A percentile compares a stretch with the other conserved stretches of the same genome.
phyloP scores from a whole-genome alignment of 2,329 filamentous ascomycete species.

The Zymoseptoria tritici region DNA sequence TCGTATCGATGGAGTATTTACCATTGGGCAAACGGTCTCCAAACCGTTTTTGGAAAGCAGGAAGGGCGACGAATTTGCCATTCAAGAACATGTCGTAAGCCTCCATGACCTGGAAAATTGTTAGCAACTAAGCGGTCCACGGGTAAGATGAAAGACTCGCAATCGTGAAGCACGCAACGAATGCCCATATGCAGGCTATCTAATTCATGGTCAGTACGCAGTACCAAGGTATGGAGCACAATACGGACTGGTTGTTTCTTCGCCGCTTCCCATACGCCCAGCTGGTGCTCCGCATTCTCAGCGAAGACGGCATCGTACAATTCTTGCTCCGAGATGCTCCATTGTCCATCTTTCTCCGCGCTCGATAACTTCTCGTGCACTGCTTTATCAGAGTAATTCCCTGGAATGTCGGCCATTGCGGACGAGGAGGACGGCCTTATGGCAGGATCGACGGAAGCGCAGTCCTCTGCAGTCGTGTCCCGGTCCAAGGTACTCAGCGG shows the following conservation, averaged over 20 bases:
- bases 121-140: constrained; percentile 12
- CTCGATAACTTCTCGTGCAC: neutral
- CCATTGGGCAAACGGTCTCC: constrained; percentile 25
- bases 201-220: constrained; percentile 36
- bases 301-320: constrained; percentile 46
- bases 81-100: constrained; percentile 53
- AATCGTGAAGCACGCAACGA: constrained; percentile 44
- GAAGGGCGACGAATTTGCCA: constrained; percentile 48
- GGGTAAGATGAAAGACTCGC: constrained; percentile 30
- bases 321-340: neutral
- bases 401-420: neutral
- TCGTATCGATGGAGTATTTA: constrained; percentile 39
- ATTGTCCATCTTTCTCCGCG: neutral
- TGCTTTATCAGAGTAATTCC: neutral
- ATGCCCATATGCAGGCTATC: constrained; percentile 45
- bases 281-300: constrained; percentile 45
- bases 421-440: neutral
- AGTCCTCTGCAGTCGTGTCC: neutral
- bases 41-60: constrained; percentile 39
- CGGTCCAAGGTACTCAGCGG: neutral
- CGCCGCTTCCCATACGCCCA: constrained; percentile 40
- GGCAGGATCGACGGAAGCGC: neutral
- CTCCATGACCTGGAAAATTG: constrained; percentile 46
- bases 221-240: neutral
- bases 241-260: neutral